Conservation (phyloP, 495 filamentous ascomycete genomes). For the Lophiotrema nucula region DNA sequence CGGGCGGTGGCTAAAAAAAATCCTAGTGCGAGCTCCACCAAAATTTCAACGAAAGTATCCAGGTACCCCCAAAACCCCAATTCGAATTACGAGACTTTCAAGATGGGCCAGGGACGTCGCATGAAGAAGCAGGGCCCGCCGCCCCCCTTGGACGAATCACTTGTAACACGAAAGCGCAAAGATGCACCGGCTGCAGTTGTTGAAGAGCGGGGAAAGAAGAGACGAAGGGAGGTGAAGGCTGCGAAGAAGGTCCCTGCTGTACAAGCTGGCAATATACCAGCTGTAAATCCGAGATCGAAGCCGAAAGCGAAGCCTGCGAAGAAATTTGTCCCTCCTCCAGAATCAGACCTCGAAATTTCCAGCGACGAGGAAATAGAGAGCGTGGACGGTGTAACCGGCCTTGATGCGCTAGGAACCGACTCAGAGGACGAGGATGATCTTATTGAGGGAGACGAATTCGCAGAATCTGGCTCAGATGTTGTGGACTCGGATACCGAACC, state of each 20-base stretch:
- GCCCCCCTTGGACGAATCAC: conserved; percentile 73
- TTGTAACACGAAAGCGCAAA: conserved; percentile 76
- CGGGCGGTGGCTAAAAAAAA: background rate
- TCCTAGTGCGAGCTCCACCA: no score
- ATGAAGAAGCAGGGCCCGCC: conserved; percentile 96
- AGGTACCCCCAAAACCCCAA: background rate
- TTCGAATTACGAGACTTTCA: conserved; percentile 22
- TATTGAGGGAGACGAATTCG: conserved; percentile 51
- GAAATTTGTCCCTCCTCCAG: conserved; percentile 28
- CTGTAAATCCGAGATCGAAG: background rate
- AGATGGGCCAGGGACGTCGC: conserved; percentile 85
- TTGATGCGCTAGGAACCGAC: conserved; percentile 43
- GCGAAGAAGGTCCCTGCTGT: background rate
- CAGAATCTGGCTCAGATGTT: conserved; percentile 60
- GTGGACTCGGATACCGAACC: conserved; percentile 40
- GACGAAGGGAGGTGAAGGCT: conserved; percentile 9
- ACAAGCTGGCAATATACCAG: no score
- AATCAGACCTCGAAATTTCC: conserved; percentile 26
- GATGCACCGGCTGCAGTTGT: conserved; percentile 40
- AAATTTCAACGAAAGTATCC: conserved; percentile 4
- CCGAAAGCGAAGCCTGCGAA: conserved; percentile 38
- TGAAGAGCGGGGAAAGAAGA: conserved; percentile 33
- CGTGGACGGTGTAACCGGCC: conserved; percentile 42
- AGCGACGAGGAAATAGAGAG: conserved; percentile 47
- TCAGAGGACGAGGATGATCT: conserved; percentile 46